Percentiles rank a stretch among this genome's conserved stretches.
These are phyloP conservation scores for Podospora bellae-mahoneyi DNA, from an alignment of 495 filamentous ascomycete genomes.

Conservation along the genomic window DNA sequence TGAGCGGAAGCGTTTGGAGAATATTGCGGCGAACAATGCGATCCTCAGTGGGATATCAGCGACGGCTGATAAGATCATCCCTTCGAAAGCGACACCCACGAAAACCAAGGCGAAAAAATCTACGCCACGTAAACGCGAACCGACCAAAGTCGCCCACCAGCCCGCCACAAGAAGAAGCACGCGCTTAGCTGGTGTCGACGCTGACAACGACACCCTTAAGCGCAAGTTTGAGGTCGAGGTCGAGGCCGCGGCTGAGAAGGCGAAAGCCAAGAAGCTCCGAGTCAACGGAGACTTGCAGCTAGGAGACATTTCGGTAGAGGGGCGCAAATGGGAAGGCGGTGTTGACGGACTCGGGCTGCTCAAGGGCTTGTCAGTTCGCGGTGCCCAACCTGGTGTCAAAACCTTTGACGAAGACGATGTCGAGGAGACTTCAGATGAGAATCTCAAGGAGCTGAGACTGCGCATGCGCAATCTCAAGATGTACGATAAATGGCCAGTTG, in stretches of 20 bases:
- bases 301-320: constrained; percentile 74
- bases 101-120: constrained; percentile 26
- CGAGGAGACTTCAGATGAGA: constrained; percentile 73
- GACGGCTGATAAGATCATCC: constrained; percentile 36
- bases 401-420: constrained; percentile 81
- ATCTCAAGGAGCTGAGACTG: constrained; percentile 70
- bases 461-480: constrained; percentile 76
- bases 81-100: constrained; percentile 26
- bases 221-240: constrained; percentile 74
- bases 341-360: constrained; percentile 41
- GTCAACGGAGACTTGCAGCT: constrained; percentile 69
- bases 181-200: constrained; percentile 46
- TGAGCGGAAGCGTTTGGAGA: constrained; percentile 52
- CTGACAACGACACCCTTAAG: constrained; percentile 69
- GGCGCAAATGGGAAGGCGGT: constrained; percentile 55
- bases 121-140: constrained; percentile 30
- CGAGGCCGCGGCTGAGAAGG: constrained; percentile 57
- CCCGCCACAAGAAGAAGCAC: constrained; percentile 51
- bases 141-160: constrained; percentile 29
- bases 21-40: constrained; percentile 54
- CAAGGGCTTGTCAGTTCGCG: constrained; percentile 49
- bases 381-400: constrained; percentile 71
- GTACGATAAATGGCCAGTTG: constrained; percentile 78
- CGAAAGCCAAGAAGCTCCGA: constrained; percentile 66
- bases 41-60: constrained; percentile 45